Percentiles rank a stretch among this genome's conserved stretches.
These are phyloP conservation scores for Trichosporon sp. DNA, from an alignment of 1,284 basidiomycete genomes.

Conservation along the genomic window DNA sequence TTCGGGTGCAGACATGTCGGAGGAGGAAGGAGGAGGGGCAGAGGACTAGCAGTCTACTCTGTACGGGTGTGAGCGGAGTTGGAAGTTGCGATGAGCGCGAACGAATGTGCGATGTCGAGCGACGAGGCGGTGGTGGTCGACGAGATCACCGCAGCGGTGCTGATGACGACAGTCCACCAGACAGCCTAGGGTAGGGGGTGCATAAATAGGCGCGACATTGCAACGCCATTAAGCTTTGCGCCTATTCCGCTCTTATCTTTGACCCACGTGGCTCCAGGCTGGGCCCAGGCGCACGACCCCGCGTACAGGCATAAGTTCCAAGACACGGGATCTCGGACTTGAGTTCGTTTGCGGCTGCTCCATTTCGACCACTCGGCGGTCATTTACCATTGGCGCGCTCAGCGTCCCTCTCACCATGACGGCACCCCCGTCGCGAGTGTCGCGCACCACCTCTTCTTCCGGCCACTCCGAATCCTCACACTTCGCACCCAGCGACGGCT, in stretches of 20 bases:
- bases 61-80: neutral
- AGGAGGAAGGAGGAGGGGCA: conserved; percentile 48
- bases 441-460: neutral
- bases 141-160: neutral
- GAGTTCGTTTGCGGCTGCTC: neutral
- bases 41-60: conserved; percentile 46
- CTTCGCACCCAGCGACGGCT: neutral
- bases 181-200: neutral
- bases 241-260: neutral
- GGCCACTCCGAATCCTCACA: neutral
- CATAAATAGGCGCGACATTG: neutral
- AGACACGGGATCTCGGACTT: neutral
- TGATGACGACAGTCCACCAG: conserved; percentile 9
- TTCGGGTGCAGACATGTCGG: conserved; percentile 70
- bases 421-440: conserved; percentile 1
- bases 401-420: neutral
- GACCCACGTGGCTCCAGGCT: neutral
- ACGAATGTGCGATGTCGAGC: neutral
- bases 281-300: neutral
- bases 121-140: neutral
- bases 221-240: neutral
- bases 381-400: neutral
- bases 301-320: neutral
- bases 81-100: neutral
- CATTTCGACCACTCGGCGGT: neutral